These are phyloP conservation scores for Claviceps purpurea DNA, from an alignment of 2,329 filamentous ascomycete genomes.

Conservation along the genomic window DNA sequence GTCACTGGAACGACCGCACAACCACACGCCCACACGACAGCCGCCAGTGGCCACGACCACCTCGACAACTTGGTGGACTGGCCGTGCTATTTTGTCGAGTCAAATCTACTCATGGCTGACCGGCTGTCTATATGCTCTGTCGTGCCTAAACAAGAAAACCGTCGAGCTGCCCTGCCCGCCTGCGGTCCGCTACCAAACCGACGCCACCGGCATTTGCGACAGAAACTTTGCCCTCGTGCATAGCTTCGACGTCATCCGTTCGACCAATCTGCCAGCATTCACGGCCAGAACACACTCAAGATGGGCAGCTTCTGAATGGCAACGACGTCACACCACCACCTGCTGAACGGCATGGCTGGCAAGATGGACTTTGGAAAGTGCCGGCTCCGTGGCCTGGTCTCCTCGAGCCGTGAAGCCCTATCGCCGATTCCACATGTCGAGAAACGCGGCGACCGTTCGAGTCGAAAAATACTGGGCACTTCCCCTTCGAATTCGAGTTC, in stretches of 20 bases:
- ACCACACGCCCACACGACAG: neutral
- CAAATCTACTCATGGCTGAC: neutral
- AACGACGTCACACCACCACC: constrained; percentile 4
- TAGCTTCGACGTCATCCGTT: neutral
- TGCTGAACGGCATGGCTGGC: constrained; percentile 7
- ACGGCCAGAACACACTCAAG: constrained; percentile 6
- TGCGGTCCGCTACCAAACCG: no score
- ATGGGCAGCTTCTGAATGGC: constrained; percentile 13
- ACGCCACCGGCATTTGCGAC: neutral
- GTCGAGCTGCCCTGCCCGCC: no score
- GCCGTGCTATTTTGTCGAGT: neutral
- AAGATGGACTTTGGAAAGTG: neutral
- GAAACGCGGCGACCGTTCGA: neutral
- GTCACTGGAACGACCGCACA: neutral
- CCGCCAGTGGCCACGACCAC: neutral
- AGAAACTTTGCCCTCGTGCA: neutral
- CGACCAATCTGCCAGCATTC: neutral
- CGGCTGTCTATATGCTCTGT: neutral
- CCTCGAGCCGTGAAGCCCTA: neutral
- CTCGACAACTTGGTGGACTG: neutral
- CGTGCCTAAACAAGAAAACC: no score
- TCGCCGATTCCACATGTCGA: neutral
- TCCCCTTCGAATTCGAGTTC: neutral
- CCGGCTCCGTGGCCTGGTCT: neutral
- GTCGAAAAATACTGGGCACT: neutral